A percentile compares a stretch with the other conserved stretches of the same genome.
These are phyloP conservation scores for Kregervanrija pseudodelftensis DNA, from an alignment of 805 yeast genomes.

Conservation along the genomic window DNA sequence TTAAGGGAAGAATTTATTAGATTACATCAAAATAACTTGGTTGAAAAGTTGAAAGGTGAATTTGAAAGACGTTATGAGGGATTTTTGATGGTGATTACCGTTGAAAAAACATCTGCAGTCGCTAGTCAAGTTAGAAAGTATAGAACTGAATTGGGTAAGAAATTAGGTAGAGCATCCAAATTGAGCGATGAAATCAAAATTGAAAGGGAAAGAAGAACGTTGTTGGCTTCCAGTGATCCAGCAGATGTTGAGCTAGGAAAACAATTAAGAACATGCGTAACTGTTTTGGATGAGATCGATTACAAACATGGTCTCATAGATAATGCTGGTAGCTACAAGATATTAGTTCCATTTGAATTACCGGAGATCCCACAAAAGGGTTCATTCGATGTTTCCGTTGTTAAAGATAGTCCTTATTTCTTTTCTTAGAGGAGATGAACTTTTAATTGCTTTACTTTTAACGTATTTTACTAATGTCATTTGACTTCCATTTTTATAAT, in stretches of 20 bases:
- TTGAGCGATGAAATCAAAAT: conserved; percentile 66
- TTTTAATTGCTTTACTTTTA: neutral
- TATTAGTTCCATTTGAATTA: conserved; percentile 60
- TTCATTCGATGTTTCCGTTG: conserved; percentile 68
- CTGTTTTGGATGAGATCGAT: conserved; percentile 35
- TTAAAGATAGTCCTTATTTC: conserved; percentile 73
- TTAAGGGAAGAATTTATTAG: conserved; percentile 75
- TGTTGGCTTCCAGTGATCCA: conserved; percentile 47
- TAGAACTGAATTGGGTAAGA: conserved; percentile 41
- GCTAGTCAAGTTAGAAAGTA: conserved; percentile 43
- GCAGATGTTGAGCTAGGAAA: conserved; percentile 41
- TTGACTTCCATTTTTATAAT: neutral
- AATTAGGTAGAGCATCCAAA: conserved; percentile 49
- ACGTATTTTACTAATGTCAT: neutral
- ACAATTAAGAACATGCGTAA: conserved; percentile 62
- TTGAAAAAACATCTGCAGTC: conserved; percentile 45
- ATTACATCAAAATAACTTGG: conserved; percentile 67
- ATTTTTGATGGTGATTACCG: conserved; percentile 51
- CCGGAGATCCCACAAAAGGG: conserved; percentile 78
- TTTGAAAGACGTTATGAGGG: conserved; percentile 74
- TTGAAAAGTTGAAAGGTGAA: conserved; percentile 65
- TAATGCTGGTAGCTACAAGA: conserved; percentile 25
- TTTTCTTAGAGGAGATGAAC: conserved; percentile 32
- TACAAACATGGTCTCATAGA: conserved; percentile 14
- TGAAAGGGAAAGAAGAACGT: conserved; percentile 56